Evolutionary conservation across 352 stramenopile genomes (phyloP), one percentile per base, ranked within the genome.

Genomic region (Phytophthora citricola): DNA sequence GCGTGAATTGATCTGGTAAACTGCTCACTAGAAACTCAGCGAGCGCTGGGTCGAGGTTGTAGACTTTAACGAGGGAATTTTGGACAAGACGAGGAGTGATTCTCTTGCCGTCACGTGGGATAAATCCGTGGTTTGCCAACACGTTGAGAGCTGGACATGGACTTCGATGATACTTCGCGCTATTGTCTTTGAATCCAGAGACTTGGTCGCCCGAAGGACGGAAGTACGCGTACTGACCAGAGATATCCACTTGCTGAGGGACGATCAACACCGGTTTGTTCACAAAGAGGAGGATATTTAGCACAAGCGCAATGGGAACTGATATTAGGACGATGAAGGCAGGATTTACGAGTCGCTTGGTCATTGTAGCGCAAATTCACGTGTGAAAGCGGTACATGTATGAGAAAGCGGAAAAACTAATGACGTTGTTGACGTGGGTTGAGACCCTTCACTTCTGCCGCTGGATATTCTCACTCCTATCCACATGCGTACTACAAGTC

Each of bases 141-240:
- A 74, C 68, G 60, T 93, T 93, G 44, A 93, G 66, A 22, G 67
- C 72, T 36, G 83, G 83, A 52, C 85, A 93, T 26, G 85, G 83
- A 43, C 63, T 66, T 41, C 80, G 82, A 54, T 89, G 82, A 65
- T 78, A 72, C 63, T 22, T 50, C 2, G 57, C 72, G 34, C 40
- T 34, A 38, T 55, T 74, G n/a, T 58, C 50, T 39, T 72, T 82
- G 44, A 87, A 67, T 2, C 82, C 79, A 0, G 77, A 82, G 31
- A 83, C 73, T 2, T 79, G 61, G 5, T n/a, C 36, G 10, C 64
- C 63, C 7, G 40, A 46, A 4, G 82, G 82, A n/a, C 79, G 79
- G 14, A 73, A 57, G 69, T 91, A 88, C 46, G 52, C 41, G 56
- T 84, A 66, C 10, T 54, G 49, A 2, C 36, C 40, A 3, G 45